These are phyloP conservation scores for Trametes villosa DNA, from an alignment of 768 basidiomycete species.

Conservation along the genomic window DNA sequence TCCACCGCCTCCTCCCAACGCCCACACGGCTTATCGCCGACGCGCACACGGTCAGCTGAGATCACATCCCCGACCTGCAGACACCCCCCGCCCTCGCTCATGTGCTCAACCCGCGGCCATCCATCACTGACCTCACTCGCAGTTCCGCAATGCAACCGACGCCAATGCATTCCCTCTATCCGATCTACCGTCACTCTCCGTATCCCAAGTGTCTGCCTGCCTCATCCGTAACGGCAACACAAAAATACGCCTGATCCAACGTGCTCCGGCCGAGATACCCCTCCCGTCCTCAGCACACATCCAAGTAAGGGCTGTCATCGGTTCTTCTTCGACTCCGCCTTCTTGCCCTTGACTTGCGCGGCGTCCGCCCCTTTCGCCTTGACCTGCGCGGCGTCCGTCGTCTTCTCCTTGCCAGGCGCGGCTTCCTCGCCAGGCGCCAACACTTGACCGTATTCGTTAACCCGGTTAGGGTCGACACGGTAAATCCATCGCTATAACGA, in stretches of 20 bases:
- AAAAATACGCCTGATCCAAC: slow-evolving; percentile 4
- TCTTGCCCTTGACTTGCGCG: slow-evolving; percentile 37
- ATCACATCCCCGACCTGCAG: background rate
- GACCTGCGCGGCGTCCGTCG: slow-evolving; percentile 59
- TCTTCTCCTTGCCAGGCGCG: slow-evolving; percentile 38
- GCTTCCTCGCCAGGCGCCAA: slow-evolving; percentile 51
- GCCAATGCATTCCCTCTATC: slow-evolving; percentile 2
- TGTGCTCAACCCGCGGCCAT: background rate
- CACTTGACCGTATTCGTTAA: slow-evolving; percentile 96
- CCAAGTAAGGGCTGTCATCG: too few relatives aligned
- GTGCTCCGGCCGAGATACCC: slow-evolving; percentile 32
- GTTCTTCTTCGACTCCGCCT: slow-evolving; percentile 40
- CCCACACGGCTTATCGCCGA: slow-evolving; percentile 1
- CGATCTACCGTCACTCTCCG: slow-evolving; percentile 23
- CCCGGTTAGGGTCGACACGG: slow-evolving; percentile 89
- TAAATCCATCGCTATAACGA: slow-evolving; percentile 89
- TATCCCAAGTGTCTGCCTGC: slow-evolving; percentile 4
- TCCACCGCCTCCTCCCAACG: background rate
- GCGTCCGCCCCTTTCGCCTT: slow-evolving; percentile 51
- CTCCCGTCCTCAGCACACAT: background rate
- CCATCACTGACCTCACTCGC: background rate
- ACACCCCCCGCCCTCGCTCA: background rate
- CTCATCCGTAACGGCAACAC: slow-evolving; percentile 10
- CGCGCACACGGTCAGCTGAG: slow-evolving; percentile 7
- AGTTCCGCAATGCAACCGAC: background rate